phyloP scores from a whole-genome alignment of 225 moss, liverwort and hornwort genomes.

The Pseudisothecium myosuroides region DNA sequence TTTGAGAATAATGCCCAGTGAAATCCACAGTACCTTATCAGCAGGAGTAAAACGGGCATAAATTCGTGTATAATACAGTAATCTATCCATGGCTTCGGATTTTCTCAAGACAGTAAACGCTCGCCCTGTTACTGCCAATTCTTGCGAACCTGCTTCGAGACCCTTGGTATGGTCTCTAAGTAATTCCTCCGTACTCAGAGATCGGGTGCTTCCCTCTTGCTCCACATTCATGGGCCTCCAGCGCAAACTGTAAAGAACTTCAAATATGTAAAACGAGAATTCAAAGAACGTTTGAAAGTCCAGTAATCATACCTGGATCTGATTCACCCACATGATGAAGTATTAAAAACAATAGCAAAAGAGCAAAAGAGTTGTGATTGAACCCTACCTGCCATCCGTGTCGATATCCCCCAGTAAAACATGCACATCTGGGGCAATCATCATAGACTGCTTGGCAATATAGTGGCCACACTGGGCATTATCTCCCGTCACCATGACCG shows the following conservation, averaged over 20 bases:
- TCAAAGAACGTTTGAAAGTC: not conserved
- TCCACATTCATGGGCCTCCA: conserved; percentile 50
- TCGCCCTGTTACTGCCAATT: conserved; percentile 81
- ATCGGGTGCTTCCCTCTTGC: conserved; percentile 8
- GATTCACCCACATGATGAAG: not conserved
- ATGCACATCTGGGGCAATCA: conserved; percentile 47
- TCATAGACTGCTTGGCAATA: conserved; percentile 50
- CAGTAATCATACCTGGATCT: not conserved
- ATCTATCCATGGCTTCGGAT: conserved; percentile 52
- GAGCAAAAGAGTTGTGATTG: not conserved
- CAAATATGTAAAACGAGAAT: not conserved
- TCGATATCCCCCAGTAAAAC: conserved; percentile 64
- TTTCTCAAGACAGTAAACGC: conserved; percentile 56
- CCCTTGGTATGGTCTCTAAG: conserved; percentile 37
- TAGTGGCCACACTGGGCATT: conserved; percentile 88
- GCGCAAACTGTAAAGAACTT: conserved; percentile 24
- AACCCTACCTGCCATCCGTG: conserved; percentile 52
- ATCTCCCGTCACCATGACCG: conserved; percentile 89
- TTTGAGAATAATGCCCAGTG: not conserved
- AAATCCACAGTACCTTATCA: conserved; percentile 44
- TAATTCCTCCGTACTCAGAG: conserved; percentile 58
- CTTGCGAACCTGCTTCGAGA: conserved; percentile 53
- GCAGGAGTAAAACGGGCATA: conserved; percentile 78
- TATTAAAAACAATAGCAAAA: not conserved
- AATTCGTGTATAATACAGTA: conserved; percentile 67